These are phyloP conservation scores for Astragalus glycyphyllos DNA, from an alignment of 306 rosid genomes.

Conservation along the genomic window DNA sequence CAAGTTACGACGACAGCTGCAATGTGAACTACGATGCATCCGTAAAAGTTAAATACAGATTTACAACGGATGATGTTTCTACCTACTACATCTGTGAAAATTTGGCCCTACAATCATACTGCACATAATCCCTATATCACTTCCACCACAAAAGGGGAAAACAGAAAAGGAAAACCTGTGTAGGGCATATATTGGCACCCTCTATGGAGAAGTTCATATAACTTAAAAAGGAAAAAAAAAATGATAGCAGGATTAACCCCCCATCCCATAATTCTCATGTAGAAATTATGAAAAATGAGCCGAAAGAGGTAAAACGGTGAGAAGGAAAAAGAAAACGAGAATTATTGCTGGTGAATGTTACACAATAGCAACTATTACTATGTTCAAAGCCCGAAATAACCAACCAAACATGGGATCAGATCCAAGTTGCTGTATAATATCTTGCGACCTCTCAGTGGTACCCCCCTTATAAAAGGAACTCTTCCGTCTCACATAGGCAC, in stretches of 20 bases:
- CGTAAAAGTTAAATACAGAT: slow-evolving; percentile 43
- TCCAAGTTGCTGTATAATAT: slow-evolving; percentile 48
- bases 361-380: slow-evolving; percentile 63
- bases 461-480: slow-evolving; percentile 40
- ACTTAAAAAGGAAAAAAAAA: neutral
- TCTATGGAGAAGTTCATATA: slow-evolving; percentile 43
- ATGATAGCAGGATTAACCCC: slow-evolving; percentile 37
- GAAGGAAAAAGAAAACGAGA: slow-evolving; percentile 50
- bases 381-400: slow-evolving; percentile 52
- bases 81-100: slow-evolving; percentile 46
- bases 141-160: slow-evolving; percentile 48
- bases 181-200: slow-evolving; percentile 56
- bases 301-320: slow-evolving; percentile 39
- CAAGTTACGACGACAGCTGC: slow-evolving; percentile 7
- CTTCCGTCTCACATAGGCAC: slow-evolving; percentile 37
- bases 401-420: slow-evolving; percentile 46
- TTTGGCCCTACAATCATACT: slow-evolving; percentile 50
- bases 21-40: slow-evolving; percentile 36
- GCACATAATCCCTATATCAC: slow-evolving; percentile 52
- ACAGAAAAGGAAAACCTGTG: slow-evolving; percentile 42
- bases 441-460: slow-evolving; percentile 45
- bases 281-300: slow-evolving; percentile 42
- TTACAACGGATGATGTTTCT: slow-evolving; percentile 48
- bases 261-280: slow-evolving; percentile 33
- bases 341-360: slow-evolving; percentile 66